Base-by-base conservation (phyloP, 805 yeast genomes). In the Yamadazyma ubonensis region DNA sequence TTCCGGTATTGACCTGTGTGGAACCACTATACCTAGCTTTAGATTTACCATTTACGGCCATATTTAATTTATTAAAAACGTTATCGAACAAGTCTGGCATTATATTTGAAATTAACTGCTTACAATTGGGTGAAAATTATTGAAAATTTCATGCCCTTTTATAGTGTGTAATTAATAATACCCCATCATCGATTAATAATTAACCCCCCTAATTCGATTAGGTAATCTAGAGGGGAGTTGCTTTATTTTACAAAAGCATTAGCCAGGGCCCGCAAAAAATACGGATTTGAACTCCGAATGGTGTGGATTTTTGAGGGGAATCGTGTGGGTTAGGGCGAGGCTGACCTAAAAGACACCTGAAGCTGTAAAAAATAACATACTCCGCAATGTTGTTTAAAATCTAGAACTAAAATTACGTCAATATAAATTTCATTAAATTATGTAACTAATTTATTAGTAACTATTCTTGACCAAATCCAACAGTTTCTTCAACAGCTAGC, bases 401-500 rank as follows among this genome's bases (percentile, higher is more conserved):
- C n/a, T n/a, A n/a, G n/a, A n/a, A n/a, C n/a, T n/a, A n/a, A n/a
- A n/a, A n/a, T n/a, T n/a, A n/a, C n/a, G n/a, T n/a, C n/a, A n/a
- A n/a, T n/a, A n/a, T n/a, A 21, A 33, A 25, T 23, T 5, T 20
- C 12, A 20, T 21, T 12, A 29, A 19, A 17, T 29, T 29, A 29
- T 6, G 16, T 6, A 9, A 10, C 7, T 8, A 12, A 12, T 6
- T 8, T 10, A 27, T 8, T 27, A 27, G 10, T 29, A 21, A 23
- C 29, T 70, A 91, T 73, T 93, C 99, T 70, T 93, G 98, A 44
- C 99, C 99, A 61, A 93, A 93, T 35, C 99, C 99, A 60, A 93
- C 93, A 11, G 99, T 93, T 69, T 93, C 98, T 65, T 93, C 99
- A 28, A 93, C 98, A 21, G 99, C 99, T 62, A 91, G 75, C 25